Base-by-base conservation (phyloP, 441 rosid species). In the Gossypium davidsonii region DNA sequence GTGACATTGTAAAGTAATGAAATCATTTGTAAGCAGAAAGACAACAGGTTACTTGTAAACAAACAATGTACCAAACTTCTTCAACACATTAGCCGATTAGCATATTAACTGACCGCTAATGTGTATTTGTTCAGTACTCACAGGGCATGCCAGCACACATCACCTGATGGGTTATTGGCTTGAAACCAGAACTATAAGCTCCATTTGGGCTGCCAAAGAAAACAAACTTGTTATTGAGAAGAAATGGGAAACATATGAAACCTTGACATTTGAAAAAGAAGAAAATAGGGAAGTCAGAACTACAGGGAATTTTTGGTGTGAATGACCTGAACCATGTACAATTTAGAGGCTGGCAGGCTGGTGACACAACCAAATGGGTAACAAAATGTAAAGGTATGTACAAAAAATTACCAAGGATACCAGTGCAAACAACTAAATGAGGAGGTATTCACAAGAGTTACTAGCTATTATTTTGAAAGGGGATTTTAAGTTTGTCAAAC, bases 141-240 rank as follows among this genome's bases (percentile, higher is more conserved):
- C 49, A 57, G 78, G 78, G 78, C 85, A 68, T 86, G 94, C 89
- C 89, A 84, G 84, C 77, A 79, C 79, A 87, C 23, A 21, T 91
- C 97, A 91, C 98, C 97, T 91, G 95, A 82, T 90, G 97, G 34
- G 95, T 90, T 86, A 88, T 94, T 77, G 97, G 98, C 83, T 79
- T 89, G 87, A 91, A 94, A 77, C 98, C 98, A 25, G 96, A 78
- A 86, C 95, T 90, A 72, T 94, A 94, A 67, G 98, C 98, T 86
- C 98, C 98, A 87, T 87, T 88, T 12, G 98, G 97, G 76, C 97
- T 94, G 89, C 85, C 82, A 55, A 74, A 34, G 1, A 67, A 55
- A 59, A 12, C 52, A 14, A 56, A 70, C 51, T 0, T 14, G n/a
- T 73, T 37, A 75, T 42, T 67, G 26, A 15, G 15, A 55, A 52